Evolutionary conservation across 2,329 filamentous ascomycete genomes (phyloP), one percentile per base, ranked within the genome.

Genomic region (Sporothrix curviconia): DNA sequence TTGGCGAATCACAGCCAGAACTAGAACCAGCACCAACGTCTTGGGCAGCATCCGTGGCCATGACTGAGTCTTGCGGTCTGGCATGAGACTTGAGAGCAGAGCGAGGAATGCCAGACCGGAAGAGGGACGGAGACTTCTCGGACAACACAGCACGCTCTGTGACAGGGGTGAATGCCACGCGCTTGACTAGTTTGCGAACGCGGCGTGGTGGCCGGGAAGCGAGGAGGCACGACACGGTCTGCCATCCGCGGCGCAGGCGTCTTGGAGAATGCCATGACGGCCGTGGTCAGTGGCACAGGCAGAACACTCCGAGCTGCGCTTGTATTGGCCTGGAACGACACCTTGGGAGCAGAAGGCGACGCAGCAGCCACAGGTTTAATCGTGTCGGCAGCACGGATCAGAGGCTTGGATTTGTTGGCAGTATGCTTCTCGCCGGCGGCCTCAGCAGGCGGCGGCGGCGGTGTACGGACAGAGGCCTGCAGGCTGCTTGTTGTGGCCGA

Each of bases 101-200:
- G 56, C 74, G 74, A 46, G 77, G 72, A 19, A 78, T 72, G 34
- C 69, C 67, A 6, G 75, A 74, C 65, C 83, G 83, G 62, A 79
- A 66, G 4, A 81, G 79, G 3, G 83, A 83, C 7, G 83, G 82
- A 1, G 82, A 81, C 58, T 77, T 73, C 59, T 80, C 76, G 0
- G 67, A 62, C 50, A 73, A 63, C 0, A 71, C 68, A 8, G 73
- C 70, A 17, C 73, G 72, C 61, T 89, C 80, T 36, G 85, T 85
- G 60, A 83, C 84, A 0, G 85, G 86, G 0, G 87, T 90, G 66
- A 95, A 96, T 52, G 88, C 85, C 36, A 95, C 89, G 57, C 82
- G 86, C 74, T 95, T 95, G 17, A 73, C 69, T 37, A 76, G 68
- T 70, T 84, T 88, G 24, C 84, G 80, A n/a, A 32, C 85, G 84